Conservation (phyloP, 2,329 filamentous ascomycete species). For the Aspergillus eucalypticola region DNA sequence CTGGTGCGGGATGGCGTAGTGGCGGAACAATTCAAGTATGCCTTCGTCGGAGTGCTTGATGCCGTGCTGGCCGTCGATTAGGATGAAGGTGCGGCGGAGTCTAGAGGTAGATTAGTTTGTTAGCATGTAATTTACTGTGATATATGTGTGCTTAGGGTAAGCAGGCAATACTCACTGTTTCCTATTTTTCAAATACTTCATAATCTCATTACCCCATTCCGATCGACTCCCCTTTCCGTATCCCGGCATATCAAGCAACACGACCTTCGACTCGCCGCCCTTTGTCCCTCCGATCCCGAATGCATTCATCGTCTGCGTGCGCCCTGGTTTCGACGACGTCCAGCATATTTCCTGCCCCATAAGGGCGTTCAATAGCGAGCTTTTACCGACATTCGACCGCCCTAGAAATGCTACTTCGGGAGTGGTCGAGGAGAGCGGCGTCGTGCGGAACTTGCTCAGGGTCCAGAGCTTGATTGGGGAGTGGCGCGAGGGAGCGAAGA, state of each 20-base stretch:
- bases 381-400: constrained; percentile 71
- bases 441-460: constrained; percentile 59
- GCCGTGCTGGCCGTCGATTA: constrained; percentile 65
- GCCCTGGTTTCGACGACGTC: constrained; percentile 61
- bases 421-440: constrained; percentile 54
- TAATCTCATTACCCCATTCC: constrained; percentile 66
- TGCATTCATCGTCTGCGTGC: constrained; percentile 66
- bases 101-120: constrained; percentile 26
- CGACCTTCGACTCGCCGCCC: constrained; percentile 49
- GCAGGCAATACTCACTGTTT: constrained; percentile 53
- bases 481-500: constrained; percentile 50
- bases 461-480: constrained; percentile 61
- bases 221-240: constrained; percentile 64
- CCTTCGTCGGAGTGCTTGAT: constrained; percentile 61
- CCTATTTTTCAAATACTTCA: constrained; percentile 65
- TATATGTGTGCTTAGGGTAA: neutral
- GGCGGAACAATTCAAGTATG: constrained; percentile 58
- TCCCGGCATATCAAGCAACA: constrained; percentile 70
- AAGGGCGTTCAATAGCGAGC: constrained; percentile 65
- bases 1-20: constrained; percentile 62
- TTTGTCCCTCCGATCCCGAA: constrained; percentile 60
- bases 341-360: constrained; percentile 55
- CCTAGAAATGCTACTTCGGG: constrained; percentile 69
- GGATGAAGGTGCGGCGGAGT: constrained; percentile 62
- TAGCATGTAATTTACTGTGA: neutral